A percentile compares a stretch with the other conserved stretches of the same genome.
Evolutionary conservation across 768 basidiomycete species (phyloP).

Genomic region (Dentipellis sp.): DNA sequence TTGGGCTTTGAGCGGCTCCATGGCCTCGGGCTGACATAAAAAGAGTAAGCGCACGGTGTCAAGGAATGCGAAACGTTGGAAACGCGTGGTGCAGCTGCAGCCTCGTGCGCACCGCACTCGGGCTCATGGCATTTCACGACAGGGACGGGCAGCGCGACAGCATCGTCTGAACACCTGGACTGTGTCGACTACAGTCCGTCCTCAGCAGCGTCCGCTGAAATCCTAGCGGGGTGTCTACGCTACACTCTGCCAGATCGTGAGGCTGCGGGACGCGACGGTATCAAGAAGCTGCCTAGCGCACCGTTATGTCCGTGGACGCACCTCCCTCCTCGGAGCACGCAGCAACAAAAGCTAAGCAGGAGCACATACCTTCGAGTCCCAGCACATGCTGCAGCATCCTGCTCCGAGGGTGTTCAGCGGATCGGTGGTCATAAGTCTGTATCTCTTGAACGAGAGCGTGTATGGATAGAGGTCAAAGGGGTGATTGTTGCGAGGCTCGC

Average conservation of each 20-base stretch:
- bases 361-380: conserved; percentile 1
- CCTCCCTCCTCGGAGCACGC: not conserved
- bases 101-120: too few species aligned
- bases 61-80: too few species aligned
- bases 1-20: not conserved
- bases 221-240: not conserved
- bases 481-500: too few species aligned
- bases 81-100: too few species aligned
- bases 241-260: not conserved
- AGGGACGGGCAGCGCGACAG: too few species aligned
- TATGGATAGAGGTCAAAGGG: too few species aligned
- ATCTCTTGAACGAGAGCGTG: too few species aligned
- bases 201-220: too few species aligned
- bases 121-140: too few species aligned
- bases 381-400: not conserved
- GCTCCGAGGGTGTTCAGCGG: not conserved
- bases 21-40: not conserved
- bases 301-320: not conserved
- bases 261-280: not conserved
- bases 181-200: too few species aligned
- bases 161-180: not conserved
- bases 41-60: not conserved
- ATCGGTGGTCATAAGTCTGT: not conserved
- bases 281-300: not conserved
- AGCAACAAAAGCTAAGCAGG: not conserved